phyloP scores from a whole-genome alignment of 1,139 yeast genomes.

The Pichia sp. region DNA sequence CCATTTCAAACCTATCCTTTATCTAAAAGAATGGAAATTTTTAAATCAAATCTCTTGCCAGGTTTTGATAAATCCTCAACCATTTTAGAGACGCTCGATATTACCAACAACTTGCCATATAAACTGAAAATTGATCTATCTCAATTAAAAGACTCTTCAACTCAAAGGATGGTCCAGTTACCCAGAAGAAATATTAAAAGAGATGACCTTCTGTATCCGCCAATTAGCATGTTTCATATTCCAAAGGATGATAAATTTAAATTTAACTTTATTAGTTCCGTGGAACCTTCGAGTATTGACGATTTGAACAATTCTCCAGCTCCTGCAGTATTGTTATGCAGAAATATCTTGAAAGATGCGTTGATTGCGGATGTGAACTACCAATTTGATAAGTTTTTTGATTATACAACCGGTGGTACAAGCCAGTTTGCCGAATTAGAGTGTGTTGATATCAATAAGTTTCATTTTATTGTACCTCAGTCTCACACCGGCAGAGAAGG shows the following conservation, averaged over 20 bases:
- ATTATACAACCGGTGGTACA: constrained; percentile 25
- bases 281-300: constrained; percentile 20
- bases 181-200: constrained; percentile 19
- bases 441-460: constrained; percentile 36
- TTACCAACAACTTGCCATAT: constrained; percentile 18
- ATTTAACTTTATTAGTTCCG: constrained; percentile 24
- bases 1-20: constrained; percentile 43
- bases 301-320: constrained; percentile 14
- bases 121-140: constrained; percentile 29
- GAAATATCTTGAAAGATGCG: constrained; percentile 12
- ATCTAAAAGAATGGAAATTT: constrained; percentile 46
- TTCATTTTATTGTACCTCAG: constrained; percentile 37
- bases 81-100: constrained; percentile 22
- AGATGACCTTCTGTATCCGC: constrained; percentile 15
- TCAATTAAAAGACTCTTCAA: constrained; percentile 23
- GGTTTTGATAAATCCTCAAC: constrained; percentile 32
- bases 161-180: constrained; percentile 21
- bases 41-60: constrained; percentile 43
- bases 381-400: constrained; percentile 18
- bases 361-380: constrained; percentile 1
- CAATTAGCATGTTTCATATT: constrained; percentile 26
- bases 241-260: constrained; percentile 24
- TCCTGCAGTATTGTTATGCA: constrained; percentile 24
- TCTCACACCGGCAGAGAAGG: constrained; percentile 26
- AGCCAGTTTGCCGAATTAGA: constrained; percentile 27